phyloP scores from a whole-genome alignment of 768 basidiomycete species.

The Tephrocybe sp. region DNA sequence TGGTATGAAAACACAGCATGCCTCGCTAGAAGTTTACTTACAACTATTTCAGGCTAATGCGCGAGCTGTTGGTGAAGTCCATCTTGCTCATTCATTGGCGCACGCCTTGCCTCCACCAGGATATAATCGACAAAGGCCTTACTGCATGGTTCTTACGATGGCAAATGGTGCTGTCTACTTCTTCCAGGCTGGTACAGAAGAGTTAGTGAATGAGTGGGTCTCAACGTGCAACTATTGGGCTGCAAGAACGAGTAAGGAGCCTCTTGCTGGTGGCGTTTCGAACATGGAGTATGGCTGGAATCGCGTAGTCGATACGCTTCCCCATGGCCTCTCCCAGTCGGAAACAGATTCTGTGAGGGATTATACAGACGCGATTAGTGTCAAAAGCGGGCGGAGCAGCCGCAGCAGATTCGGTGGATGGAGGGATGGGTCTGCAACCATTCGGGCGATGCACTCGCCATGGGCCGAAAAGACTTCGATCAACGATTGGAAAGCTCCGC shows the following conservation, averaged over 20 bases:
- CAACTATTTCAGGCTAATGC: slow-evolving; percentile 72
- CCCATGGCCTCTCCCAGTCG: slow-evolving; percentile 54
- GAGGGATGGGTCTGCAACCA: slow-evolving; percentile 65
- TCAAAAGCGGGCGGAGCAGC: slow-evolving; percentile 73
- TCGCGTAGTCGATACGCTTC: slow-evolving; percentile 57
- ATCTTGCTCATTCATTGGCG: slow-evolving; percentile 85
- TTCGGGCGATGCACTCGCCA: slow-evolving; percentile 68
- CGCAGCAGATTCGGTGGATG: slow-evolving; percentile 70
- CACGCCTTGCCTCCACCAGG: slow-evolving; percentile 89
- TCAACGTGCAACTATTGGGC: slow-evolving; percentile 99
- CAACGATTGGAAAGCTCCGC: slow-evolving; percentile 93
- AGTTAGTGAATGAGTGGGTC: slow-evolving; percentile 99
- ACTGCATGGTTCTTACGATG: slow-evolving; percentile 93
- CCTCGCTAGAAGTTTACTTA: not conserved
- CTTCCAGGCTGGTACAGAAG: slow-evolving; percentile 98
- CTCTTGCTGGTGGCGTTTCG: slow-evolving; percentile 92
- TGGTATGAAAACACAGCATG: slow-evolving; percentile 55
- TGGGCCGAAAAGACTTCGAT: slow-evolving; percentile 76
- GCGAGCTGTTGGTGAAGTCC: slow-evolving; percentile 75
- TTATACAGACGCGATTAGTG: slow-evolving; percentile 65
- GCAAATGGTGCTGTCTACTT: slow-evolving; percentile 92
- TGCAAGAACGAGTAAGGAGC: slow-evolving; percentile 92
- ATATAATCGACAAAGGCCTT: slow-evolving; percentile 85
- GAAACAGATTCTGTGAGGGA: slow-evolving; percentile 56
- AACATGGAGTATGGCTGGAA: slow-evolving; percentile 99